Conservation (phyloP, 495 filamentous ascomycete genomes). For the Lophiostoma macrostomum region DNA sequence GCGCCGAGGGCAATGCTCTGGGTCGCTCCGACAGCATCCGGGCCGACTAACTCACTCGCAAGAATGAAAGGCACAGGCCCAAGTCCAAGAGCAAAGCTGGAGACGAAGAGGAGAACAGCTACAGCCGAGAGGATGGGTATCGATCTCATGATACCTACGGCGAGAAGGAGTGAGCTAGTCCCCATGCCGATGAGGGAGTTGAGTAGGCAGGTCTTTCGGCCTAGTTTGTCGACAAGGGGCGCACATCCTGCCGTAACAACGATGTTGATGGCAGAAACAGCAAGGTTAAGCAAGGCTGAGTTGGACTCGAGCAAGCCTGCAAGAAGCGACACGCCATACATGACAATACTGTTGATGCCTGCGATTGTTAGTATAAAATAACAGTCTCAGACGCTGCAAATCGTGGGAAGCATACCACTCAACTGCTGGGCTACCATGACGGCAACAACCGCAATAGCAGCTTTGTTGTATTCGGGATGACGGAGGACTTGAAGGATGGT, state of each 20-base stretch:
- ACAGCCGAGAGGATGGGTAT: conserved; percentile 73
- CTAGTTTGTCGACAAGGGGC: conserved; percentile 78
- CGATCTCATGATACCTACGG: conserved; percentile 66
- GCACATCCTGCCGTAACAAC: conserved; percentile 75
- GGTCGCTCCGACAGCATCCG: conserved; percentile 82
- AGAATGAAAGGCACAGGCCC: conserved; percentile 95
- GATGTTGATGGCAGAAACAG: conserved; percentile 83
- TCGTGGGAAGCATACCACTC: conserved; percentile 33
- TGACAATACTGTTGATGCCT: conserved; percentile 94
- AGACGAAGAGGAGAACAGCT: conserved; percentile 78
- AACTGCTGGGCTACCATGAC: conserved; percentile 94
- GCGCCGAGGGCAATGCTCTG: conserved; percentile 81
- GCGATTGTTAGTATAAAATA: conserved; percentile 20
- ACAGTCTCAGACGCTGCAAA: background rate
- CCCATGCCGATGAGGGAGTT: conserved; percentile 82
- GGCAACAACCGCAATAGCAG: conserved; percentile 78
- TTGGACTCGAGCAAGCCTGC: conserved; percentile 70
- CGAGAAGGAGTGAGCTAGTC: conserved; percentile 66
- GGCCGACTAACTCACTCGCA: conserved; percentile 79
- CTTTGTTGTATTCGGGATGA: conserved; percentile 66
- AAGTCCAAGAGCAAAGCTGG: conserved; percentile 84
- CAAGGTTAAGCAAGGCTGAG: conserved; percentile 75
- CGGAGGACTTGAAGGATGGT: conserved; percentile 65
- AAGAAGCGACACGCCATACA: conserved; percentile 93
- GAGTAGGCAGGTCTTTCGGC: conserved; percentile 78